Percentiles rank a stretch among this genome's conserved stretches.
Conservation (phyloP, 257 asterid species). For the Solanum habrochaites region DNA sequence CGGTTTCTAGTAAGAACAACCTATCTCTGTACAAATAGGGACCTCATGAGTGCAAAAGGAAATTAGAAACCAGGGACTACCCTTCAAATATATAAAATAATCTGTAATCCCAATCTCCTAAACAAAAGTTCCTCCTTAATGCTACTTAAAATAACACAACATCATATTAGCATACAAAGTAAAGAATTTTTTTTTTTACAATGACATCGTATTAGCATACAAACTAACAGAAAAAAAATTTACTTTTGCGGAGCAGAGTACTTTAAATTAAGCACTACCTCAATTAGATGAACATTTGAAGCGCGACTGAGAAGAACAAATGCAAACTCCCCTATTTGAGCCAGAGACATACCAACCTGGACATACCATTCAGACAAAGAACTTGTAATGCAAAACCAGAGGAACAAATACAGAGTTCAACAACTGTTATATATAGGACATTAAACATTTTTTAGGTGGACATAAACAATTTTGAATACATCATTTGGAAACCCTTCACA, state of each 20-base stretch:
- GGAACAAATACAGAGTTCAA: background rate
- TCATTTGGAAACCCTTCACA: background rate
- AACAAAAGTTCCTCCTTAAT: background rate
- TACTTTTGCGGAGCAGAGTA: background rate
- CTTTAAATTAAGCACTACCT: constrained; percentile 23
- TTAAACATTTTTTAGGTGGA: background rate
- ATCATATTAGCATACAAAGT: background rate
- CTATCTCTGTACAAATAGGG: background rate
- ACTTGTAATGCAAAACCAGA: background rate
- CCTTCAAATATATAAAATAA: background rate
- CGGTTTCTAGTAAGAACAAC: background rate
- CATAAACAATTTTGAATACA: background rate
- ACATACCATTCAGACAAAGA: background rate
- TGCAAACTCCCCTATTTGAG: constrained; percentile 89
- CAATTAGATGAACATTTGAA: constrained; percentile 65
- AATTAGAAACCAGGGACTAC: background rate
- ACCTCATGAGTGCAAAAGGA: background rate
- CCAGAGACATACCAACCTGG: constrained; percentile 89
- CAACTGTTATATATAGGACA: background rate
- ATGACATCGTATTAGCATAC: background rate
- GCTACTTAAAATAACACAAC: background rate
- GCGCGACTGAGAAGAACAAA: constrained; percentile 83
- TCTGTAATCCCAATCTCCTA: background rate
- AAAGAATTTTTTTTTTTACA: background rate
- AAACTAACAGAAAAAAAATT: background rate